phyloP scores from a whole-genome alignment of 1,284 basidiomycete species.

The Tetrapyrgos nigripes region DNA sequence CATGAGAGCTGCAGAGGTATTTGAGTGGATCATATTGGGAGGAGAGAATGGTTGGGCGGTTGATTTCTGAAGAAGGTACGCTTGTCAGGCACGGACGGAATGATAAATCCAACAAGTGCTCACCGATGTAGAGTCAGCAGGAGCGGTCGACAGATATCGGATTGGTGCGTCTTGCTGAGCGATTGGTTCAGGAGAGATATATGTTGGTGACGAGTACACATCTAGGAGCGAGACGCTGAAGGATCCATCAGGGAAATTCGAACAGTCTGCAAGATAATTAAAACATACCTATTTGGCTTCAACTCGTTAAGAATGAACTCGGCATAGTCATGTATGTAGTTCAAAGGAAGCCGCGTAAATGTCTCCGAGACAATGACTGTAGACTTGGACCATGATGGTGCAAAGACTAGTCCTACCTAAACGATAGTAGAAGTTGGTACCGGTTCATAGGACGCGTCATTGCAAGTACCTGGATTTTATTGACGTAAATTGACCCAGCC shows the following conservation, averaged over 20 bases:
- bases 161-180: slow-evolving; percentile 53
- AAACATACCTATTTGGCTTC: slow-evolving; percentile 51
- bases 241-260: slow-evolving; percentile 3
- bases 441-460: not conserved
- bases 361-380: slow-evolving; percentile 61
- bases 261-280: not conserved
- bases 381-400: slow-evolving; percentile 52
- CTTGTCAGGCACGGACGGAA: not conserved
- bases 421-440: not conserved
- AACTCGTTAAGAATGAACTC: slow-evolving; percentile 47
- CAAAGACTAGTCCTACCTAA: slow-evolving; percentile 60
- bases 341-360: slow-evolving; percentile 54
- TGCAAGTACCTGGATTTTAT: slow-evolving; percentile 51
- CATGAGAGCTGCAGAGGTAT: slow-evolving; percentile 60
- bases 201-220: slow-evolving; percentile 55
- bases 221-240: slow-evolving; percentile 59
- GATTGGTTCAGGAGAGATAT: slow-evolving; percentile 49
- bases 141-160: slow-evolving; percentile 54
- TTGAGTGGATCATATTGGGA: slow-evolving; percentile 63
- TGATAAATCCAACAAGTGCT: slow-evolving; percentile 11
- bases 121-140: slow-evolving; percentile 30
- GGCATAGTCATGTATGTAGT: slow-evolving; percentile 58
- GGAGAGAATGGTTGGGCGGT: slow-evolving; percentile 50
- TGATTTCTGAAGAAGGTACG: slow-evolving; percentile 20
- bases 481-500: slow-evolving; percentile 50